These are phyloP conservation scores for Camptophora hylomeconis DNA, from an alignment of 2,329 filamentous ascomycete species.

Conservation along the genomic window DNA sequence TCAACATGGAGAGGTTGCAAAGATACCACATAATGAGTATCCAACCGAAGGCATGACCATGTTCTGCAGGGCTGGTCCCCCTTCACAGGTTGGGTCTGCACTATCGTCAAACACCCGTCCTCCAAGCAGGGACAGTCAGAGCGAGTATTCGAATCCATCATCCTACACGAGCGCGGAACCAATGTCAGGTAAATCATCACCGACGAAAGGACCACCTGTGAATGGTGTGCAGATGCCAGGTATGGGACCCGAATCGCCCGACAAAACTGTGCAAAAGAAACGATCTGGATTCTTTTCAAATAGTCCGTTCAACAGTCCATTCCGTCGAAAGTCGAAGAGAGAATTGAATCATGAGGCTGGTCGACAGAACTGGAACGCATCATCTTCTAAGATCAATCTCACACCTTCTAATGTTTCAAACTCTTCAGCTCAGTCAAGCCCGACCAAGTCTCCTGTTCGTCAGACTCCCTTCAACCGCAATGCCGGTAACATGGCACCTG, in stretches of 20 bases:
- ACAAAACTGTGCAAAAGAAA: slow-evolving; percentile 56
- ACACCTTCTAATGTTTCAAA: slow-evolving; percentile 5
- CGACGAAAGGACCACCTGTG: slow-evolving; percentile 44
- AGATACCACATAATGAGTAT: slow-evolving; percentile 83
- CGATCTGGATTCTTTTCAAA: slow-evolving; percentile 86
- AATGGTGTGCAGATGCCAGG: slow-evolving; percentile 29
- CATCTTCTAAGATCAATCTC: slow-evolving; percentile 5
- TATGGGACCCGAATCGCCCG: slow-evolving; percentile 22
- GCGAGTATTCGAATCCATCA: slow-evolving; percentile 79
- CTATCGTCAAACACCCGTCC: slow-evolving; percentile 56
- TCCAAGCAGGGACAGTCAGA: slow-evolving; percentile 75
- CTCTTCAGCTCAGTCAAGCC: slow-evolving; percentile 27
- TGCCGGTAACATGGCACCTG: slow-evolving; percentile 19
- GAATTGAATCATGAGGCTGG: slow-evolving; percentile 55
- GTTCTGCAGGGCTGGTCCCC: slow-evolving; percentile 61
- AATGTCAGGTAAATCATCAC: slow-evolving; percentile 59
- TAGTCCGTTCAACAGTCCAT: slow-evolving; percentile 74
- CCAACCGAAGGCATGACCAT: slow-evolving; percentile 95
- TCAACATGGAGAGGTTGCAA: slow-evolving; percentile 51
- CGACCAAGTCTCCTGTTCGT: slow-evolving; percentile 29
- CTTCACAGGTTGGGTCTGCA: slow-evolving; percentile 55
- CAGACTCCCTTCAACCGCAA: slow-evolving; percentile 25
- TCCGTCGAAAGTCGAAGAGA: slow-evolving; percentile 77
- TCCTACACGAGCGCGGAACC: slow-evolving; percentile 80
- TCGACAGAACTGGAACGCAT: too few species aligned